Evolutionary conservation across 108 stramenopile species (phyloP).

Genomic region (Cyclotella sp.): DNA sequence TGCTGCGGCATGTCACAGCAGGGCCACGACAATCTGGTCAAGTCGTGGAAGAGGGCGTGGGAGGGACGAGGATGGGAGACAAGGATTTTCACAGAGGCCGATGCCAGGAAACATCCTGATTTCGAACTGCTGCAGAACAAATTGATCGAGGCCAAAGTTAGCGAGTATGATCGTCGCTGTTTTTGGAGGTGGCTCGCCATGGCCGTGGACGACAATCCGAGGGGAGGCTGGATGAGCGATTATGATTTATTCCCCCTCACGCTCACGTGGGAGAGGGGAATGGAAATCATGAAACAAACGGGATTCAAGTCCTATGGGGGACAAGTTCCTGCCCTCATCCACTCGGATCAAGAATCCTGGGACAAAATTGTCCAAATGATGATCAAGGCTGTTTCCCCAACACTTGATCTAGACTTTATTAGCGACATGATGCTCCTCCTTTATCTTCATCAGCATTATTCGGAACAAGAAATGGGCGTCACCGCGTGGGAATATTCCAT

Average conservation of each 20-base stretch:
- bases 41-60: neutral
- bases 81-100: neutral
- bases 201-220: conserved; percentile 1
- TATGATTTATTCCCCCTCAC: conserved; percentile 3
- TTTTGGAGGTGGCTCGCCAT: conserved; percentile 25
- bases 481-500: neutral
- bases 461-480: neutral
- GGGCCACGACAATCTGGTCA: neutral
- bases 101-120: conserved; percentile 22
- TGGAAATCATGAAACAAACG: neutral
- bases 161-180: conserved; percentile 19
- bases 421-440: neutral
- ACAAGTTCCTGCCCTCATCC: neutral
- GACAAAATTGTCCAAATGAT: neutral
- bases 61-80: conserved; percentile 2
- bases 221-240: conserved; percentile 11
- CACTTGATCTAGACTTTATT: neutral
- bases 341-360: neutral
- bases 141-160: conserved; percentile 5
- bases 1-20: conserved; percentile 13
- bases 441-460: neutral
- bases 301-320: neutral
- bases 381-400: neutral
- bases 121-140: conserved; percentile 15
- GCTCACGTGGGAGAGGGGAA: neutral